Conservation (phyloP, 2,329 filamentous ascomycete genomes). For the Penicillium sp. region DNA sequence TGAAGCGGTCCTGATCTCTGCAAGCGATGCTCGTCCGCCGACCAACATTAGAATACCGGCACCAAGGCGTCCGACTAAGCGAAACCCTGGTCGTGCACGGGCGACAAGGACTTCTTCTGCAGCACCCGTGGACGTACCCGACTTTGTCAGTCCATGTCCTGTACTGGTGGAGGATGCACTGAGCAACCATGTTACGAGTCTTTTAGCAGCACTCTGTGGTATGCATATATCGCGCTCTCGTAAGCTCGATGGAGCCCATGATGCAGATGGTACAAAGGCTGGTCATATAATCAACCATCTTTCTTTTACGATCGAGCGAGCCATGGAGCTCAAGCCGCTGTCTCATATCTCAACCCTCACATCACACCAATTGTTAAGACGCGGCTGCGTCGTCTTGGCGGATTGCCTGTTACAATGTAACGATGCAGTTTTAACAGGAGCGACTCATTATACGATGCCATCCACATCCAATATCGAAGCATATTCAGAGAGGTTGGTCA, state of each 20-base stretch:
- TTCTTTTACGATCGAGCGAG: slow-evolving; percentile 24
- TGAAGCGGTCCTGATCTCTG: slow-evolving; percentile 34
- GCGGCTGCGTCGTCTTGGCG: slow-evolving; percentile 34
- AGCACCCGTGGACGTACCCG: slow-evolving; percentile 4
- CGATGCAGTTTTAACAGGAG: slow-evolving; percentile 13
- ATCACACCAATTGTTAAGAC: slow-evolving; percentile 29
- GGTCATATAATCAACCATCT: slow-evolving; percentile 26
- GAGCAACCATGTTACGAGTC: slow-evolving; percentile 37
- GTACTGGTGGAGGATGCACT: slow-evolving; percentile 37
- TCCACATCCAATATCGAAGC: slow-evolving; percentile 28
- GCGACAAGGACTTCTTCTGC: slow-evolving; percentile 20
- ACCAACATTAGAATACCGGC: background rate
- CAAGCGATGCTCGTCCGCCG: slow-evolving; percentile 19
- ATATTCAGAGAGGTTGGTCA: slow-evolving; percentile 29
- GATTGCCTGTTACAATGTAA: slow-evolving; percentile 30
- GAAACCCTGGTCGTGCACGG: background rate
- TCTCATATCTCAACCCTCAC: slow-evolving; percentile 9
- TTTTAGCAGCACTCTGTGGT: slow-evolving; percentile 37
- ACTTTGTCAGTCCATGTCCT: slow-evolving; percentile 25
- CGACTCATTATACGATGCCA: slow-evolving; percentile 11
- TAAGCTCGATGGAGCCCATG: slow-evolving; percentile 12
- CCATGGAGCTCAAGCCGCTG: slow-evolving; percentile 16
- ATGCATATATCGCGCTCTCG: slow-evolving; percentile 38
- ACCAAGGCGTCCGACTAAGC: background rate
- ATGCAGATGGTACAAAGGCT: slow-evolving; percentile 23